These are phyloP conservation scores for Monosiga brevicollis DNA, from an alignment of 78 protist genomes.

Conservation along the genomic window DNA sequence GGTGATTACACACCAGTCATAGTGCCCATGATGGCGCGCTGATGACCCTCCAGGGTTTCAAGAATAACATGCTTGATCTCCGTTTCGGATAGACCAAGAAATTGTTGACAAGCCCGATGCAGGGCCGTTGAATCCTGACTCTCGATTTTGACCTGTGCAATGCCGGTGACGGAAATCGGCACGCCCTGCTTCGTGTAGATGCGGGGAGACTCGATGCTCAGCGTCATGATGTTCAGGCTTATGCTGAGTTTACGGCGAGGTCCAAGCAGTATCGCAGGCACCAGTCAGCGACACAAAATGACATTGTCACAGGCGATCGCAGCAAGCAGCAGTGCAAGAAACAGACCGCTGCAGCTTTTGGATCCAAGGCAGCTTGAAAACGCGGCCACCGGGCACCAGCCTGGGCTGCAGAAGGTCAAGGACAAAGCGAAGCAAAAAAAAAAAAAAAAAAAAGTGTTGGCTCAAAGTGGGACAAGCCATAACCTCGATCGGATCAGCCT, in stretches of 20 bases:
- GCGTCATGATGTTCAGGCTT: conserved; percentile 12
- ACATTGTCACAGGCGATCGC: neutral
- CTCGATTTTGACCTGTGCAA: conserved; percentile 13
- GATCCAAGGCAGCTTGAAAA: neutral
- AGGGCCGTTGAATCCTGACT: too few species aligned
- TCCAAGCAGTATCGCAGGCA: neutral
- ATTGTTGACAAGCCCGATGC: neutral
- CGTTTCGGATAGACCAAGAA: conserved; percentile 1
- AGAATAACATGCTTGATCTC: neutral
- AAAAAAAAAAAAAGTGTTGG: neutral
- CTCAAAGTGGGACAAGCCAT: too few species aligned
- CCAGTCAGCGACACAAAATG: neutral
- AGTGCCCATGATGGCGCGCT: conserved; percentile 40
- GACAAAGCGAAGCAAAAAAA: neutral
- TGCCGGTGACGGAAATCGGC: conserved; percentile 7
- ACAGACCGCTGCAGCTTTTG: neutral
- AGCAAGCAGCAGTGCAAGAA: neutral
- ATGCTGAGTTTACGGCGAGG: conserved; percentile 5
- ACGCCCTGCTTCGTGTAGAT: conserved; percentile 17
- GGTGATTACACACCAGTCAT: too few species aligned
- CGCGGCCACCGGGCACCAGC: conserved; percentile 7
- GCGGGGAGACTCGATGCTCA: neutral
- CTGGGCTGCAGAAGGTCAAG: neutral
- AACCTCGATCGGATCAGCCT: too few species aligned
- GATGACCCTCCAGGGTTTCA: conserved; percentile 34